These are phyloP conservation scores for Periconia sp. DNA, from an alignment of 2,329 filamentous ascomycete genomes.

Conservation along the genomic window DNA sequence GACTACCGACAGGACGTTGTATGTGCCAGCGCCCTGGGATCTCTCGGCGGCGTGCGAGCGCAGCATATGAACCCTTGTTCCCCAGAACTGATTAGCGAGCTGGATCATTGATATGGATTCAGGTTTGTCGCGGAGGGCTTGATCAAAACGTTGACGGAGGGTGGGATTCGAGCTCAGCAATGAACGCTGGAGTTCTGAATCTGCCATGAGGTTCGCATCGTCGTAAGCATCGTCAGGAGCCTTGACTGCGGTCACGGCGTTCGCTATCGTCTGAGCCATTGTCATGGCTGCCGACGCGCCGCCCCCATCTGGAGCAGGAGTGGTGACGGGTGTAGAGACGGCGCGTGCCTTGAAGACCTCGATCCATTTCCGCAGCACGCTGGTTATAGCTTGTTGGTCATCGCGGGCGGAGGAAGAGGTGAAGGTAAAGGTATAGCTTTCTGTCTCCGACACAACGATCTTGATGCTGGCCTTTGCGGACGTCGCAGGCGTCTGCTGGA, in stretches of 20 bases:
- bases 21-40: slow-evolving; percentile 83
- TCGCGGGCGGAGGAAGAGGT: slow-evolving; percentile 78
- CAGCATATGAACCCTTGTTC: slow-evolving; percentile 81
- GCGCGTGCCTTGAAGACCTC: slow-evolving; percentile 65
- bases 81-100: slow-evolving; percentile 95
- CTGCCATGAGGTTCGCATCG: slow-evolving; percentile 75
- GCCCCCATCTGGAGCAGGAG: slow-evolving; percentile 16
- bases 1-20: slow-evolving; percentile 91
- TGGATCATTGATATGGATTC: slow-evolving; percentile 79
- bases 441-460: slow-evolving; percentile 72
- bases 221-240: slow-evolving; percentile 72
- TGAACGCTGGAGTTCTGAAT: slow-evolving; percentile 85
- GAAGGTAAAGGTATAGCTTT: slow-evolving; percentile 86
- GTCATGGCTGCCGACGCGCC: slow-evolving; percentile 71
- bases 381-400: slow-evolving; percentile 86
- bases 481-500: slow-evolving; percentile 92
- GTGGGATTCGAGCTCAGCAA: slow-evolving; percentile 80
- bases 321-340: slow-evolving; percentile 42
- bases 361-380: slow-evolving; percentile 79
- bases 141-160: slow-evolving; percentile 84
- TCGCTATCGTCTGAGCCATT: slow-evolving; percentile 70
- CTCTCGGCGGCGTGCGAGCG: slow-evolving; percentile 90
- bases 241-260: slow-evolving; percentile 51
- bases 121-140: slow-evolving; percentile 82
- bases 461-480: slow-evolving; percentile 92